phyloP scores from a whole-genome alignment of 2,329 filamentous ascomycete genomes.

The Ophiocordyceps camponoti-saundersi region DNA sequence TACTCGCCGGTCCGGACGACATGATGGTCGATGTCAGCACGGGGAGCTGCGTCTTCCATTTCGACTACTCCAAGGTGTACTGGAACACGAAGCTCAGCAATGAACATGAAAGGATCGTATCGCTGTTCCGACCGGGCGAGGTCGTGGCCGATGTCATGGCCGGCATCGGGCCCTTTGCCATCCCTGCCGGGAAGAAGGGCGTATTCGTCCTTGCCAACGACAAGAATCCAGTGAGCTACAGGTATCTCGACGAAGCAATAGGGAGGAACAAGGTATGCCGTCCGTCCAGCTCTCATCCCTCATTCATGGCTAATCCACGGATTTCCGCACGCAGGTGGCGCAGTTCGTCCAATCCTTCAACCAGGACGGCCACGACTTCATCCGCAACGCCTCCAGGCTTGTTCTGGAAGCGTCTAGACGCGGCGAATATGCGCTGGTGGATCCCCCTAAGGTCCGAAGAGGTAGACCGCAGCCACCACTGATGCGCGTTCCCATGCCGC shows the following conservation, averaged over 20 bases:
- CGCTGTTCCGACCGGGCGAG: slow-evolving; percentile 64
- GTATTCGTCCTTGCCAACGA: slow-evolving; percentile 97
- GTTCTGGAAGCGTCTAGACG: slow-evolving; percentile 33
- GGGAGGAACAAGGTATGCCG: slow-evolving; percentile 56
- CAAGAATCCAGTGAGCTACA: slow-evolving; percentile 79
- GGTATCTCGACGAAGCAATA: slow-evolving; percentile 53
- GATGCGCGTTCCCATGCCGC: slow-evolving; percentile 40
- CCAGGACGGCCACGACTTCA: slow-evolving; percentile 67
- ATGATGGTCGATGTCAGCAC: slow-evolving; percentile 72
- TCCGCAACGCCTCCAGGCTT: slow-evolving; percentile 48
- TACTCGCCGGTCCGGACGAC: slow-evolving; percentile 67
- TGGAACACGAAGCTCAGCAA: slow-evolving; percentile 89
- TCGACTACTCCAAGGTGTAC: slow-evolving; percentile 94
- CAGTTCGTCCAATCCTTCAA: slow-evolving; percentile 67
- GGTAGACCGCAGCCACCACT: slow-evolving; percentile 19
- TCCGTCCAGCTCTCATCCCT: not conserved
- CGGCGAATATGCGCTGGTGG: slow-evolving; percentile 36
- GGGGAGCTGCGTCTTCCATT: slow-evolving; percentile 70
- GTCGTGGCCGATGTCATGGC: slow-evolving; percentile 96
- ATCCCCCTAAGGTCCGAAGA: slow-evolving; percentile 20
- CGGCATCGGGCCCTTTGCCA: slow-evolving; percentile 85
- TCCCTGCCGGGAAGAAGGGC: slow-evolving; percentile 75
- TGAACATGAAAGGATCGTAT: slow-evolving; percentile 70
- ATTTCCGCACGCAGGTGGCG: slow-evolving; percentile 24
- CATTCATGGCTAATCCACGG: not conserved